Evolutionary conservation across 257 asterid genomes (phyloP), one percentile per base, ranked within the genome.

Genomic region (Buddleja alternifolia): DNA sequence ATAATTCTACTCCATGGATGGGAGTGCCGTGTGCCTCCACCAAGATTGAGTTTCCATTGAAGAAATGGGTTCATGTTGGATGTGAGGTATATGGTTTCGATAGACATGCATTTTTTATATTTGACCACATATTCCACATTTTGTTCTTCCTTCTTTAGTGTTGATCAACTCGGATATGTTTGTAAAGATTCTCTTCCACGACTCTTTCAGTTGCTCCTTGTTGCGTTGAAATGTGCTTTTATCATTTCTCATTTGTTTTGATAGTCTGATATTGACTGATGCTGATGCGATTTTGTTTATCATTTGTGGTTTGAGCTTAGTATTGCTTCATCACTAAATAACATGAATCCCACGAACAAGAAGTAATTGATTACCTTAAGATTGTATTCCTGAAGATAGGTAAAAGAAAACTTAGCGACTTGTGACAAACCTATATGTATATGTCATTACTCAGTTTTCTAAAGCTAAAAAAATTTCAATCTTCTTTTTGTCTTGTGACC

Each of bases 21-120:
- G 85, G 48, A 65, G 71, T 73, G 70, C 79, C 78, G 32, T 61
- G 78, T 61, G 82, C 81, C 71, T 79, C 82, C 16, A 51, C 88
- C 10, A 72, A 73, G 65, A 32, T 72, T 44, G 95, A 86, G 66
- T 76, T 89, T 71, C 92, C 95, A 8, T 2, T 74, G 71, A 80
- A 76, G 73, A 88, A 77, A 76, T 92, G 98, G 98, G 88, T 90
- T 78, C 98, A 92, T 79, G 81, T 92, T 69, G 96, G 96, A 78
- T 92, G 95, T 56, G 90, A 88, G 97, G 98, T 92, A 84, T 70
- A 60, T 64, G 15, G n/a, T 60, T 61, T 41, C 52, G 20, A 2
- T 55, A 45, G 19, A 47, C 36, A 8, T 52, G 32, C 48, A 39
- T 11, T 47, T 71, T 74, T 55, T 71, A n/a, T 41, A 63, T 17